Percentiles rank a stretch among this genome's conserved stretches.
Evolutionary conservation across 345 rosid species (phyloP).

Genomic region (Nasturtium officinale): DNA sequence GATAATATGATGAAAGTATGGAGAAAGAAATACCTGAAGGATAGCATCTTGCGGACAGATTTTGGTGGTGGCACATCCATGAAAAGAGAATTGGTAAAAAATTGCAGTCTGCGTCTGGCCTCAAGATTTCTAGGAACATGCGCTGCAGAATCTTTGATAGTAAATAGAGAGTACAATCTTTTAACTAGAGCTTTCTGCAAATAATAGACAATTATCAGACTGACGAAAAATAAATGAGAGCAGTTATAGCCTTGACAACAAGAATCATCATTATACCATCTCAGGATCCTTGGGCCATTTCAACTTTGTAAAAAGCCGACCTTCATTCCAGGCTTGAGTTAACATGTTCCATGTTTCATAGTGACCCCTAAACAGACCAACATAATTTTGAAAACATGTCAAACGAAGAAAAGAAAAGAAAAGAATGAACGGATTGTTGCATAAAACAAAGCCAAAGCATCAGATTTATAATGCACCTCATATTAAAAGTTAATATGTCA

Average conservation of each 20-base stretch:
- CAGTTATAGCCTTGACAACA: slow-evolving; percentile 25
- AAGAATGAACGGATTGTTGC: not conserved
- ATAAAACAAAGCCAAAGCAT: slow-evolving; percentile 32
- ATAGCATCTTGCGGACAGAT: slow-evolving; percentile 76
- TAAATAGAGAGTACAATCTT: slow-evolving; percentile 78
- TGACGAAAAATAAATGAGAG: slow-evolving; percentile 13
- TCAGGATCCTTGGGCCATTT: slow-evolving; percentile 90
- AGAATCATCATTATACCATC: slow-evolving; percentile 55
- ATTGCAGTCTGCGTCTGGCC: slow-evolving; percentile 89
- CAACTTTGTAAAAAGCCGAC: slow-evolving; percentile 83
- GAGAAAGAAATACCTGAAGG: slow-evolving; percentile 68
- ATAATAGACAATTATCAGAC: slow-evolving; percentile 34
- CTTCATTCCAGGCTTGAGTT: slow-evolving; percentile 82
- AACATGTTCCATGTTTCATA: slow-evolving; percentile 76
- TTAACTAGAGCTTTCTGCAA: slow-evolving; percentile 75
- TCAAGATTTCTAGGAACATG: slow-evolving; percentile 89
- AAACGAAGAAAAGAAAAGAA: slow-evolving; percentile 14
- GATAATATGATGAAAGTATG: slow-evolving; percentile 18
- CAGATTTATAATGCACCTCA: slow-evolving; percentile 60
- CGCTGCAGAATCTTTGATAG: slow-evolving; percentile 90
- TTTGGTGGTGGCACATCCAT: slow-evolving; percentile 81
- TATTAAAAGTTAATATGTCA: slow-evolving; percentile 72
- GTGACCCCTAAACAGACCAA: slow-evolving; percentile 58
- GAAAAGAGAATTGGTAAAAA: slow-evolving; percentile 93
- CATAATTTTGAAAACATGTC: slow-evolving; percentile 14